Conservation (phyloP, 306 rosid genomes). For the Astragalus glycyphyllos region DNA sequence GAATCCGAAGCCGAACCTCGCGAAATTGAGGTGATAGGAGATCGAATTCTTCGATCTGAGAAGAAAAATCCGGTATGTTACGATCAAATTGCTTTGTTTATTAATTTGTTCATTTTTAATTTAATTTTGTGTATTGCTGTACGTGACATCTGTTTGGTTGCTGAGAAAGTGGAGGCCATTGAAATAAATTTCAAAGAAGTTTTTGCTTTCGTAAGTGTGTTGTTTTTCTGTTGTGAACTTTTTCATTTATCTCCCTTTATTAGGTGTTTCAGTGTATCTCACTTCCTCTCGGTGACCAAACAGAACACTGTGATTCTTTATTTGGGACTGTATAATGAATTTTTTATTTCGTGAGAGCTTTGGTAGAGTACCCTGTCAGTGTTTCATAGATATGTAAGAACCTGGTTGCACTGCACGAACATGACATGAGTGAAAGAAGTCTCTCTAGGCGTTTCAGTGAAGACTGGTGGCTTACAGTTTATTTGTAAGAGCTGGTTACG, state of each 20-base stretch:
- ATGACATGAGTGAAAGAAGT: slow-evolving; percentile 90
- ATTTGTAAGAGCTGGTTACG: slow-evolving; percentile 98
- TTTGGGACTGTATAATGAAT: slow-evolving; percentile 52
- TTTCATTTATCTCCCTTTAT: background rate
- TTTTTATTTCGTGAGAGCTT: slow-evolving; percentile 63
- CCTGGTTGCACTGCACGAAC: slow-evolving; percentile 87
- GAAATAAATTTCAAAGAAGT: slow-evolving; percentile 22
- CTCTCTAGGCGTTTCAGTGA: slow-evolving; percentile 96
- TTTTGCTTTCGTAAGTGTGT: slow-evolving; percentile 13
- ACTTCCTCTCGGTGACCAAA: slow-evolving; percentile 50
- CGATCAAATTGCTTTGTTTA: slow-evolving; percentile 22
- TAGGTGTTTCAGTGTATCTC: slow-evolving; percentile 42
- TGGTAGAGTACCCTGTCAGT: slow-evolving; percentile 76
- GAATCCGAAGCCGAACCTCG: slow-evolving; percentile 61
- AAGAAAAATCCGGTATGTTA: slow-evolving; percentile 66
- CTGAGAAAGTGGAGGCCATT: slow-evolving; percentile 46
- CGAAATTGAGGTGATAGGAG: slow-evolving; percentile 55
- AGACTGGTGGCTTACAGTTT: slow-evolving; percentile 91
- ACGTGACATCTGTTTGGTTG: slow-evolving; percentile 55
- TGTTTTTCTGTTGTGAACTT: background rate
- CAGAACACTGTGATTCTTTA: slow-evolving; percentile 40
- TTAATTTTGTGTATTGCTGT: slow-evolving; percentile 6
- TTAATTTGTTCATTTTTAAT: background rate
- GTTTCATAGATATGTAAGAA: slow-evolving; percentile 81
- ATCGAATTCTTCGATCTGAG: slow-evolving; percentile 50